Evolutionary conservation across 768 basidiomycete genomes (phyloP).

Genomic region (Gyrodon lividus): DNA sequence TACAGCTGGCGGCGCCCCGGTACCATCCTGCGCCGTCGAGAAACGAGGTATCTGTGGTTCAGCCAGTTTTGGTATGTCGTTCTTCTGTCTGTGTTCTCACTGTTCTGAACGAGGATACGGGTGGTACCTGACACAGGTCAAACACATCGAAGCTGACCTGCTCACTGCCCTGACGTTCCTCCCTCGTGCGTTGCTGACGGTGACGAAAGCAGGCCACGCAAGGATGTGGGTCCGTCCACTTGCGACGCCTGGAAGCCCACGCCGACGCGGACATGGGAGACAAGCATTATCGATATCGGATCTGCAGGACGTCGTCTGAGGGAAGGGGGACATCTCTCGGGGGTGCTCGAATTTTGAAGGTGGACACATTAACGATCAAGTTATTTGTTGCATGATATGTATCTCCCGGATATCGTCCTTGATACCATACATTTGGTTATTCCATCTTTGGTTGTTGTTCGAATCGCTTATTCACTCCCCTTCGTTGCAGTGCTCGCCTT

Average conservation of each 20-base stretch:
- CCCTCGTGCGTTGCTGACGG: slow-evolving; percentile 74
- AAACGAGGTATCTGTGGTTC: slow-evolving; percentile 86
- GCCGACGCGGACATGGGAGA: slow-evolving; percentile 29
- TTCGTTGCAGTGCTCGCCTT: neutral
- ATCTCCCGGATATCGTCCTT: slow-evolving; percentile 7
- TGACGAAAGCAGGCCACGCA: slow-evolving; percentile 73
- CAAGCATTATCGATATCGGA: slow-evolving; percentile 33
- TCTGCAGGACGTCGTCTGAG: slow-evolving; percentile 25
- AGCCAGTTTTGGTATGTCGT: slow-evolving; percentile 77
- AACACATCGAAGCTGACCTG: slow-evolving; percentile 78
- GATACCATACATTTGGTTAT: slow-evolving; percentile 2
- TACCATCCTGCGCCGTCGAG: slow-evolving; percentile 90
- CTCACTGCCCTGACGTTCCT: slow-evolving; percentile 74
- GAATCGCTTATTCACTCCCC: neutral
- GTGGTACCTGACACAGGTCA: slow-evolving; percentile 48
- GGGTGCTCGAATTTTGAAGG: neutral
- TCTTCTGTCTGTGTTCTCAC: neutral
- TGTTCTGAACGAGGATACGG: neutral
- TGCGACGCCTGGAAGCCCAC: slow-evolving; percentile 32
- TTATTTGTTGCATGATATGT: slow-evolving; percentile 13
- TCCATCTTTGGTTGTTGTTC: neutral
- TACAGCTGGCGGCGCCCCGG: slow-evolving; percentile 52
- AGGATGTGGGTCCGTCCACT: slow-evolving; percentile 85
- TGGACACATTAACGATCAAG: neutral
- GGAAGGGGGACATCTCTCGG: neutral